phyloP scores from a whole-genome alignment of 768 basidiomycete genomes.

The Suillus occidentalis region DNA sequence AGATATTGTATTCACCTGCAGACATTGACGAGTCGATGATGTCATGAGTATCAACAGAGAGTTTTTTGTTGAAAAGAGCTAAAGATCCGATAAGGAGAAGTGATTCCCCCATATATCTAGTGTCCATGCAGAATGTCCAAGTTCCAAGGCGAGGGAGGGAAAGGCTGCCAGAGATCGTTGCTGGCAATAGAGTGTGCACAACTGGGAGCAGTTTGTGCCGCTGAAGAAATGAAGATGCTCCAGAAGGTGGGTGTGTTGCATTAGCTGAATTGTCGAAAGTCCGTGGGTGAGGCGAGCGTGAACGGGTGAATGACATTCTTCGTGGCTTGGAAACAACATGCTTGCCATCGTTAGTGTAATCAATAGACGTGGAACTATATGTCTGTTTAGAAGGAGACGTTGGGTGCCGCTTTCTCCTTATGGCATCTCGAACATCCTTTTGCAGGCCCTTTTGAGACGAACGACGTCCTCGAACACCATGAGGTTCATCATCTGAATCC shows the following conservation, averaged over 20 bases:
- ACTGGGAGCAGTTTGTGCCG: slow-evolving; percentile 37
- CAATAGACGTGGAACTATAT: slow-evolving; percentile 24
- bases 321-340: slow-evolving; percentile 34
- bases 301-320: slow-evolving; percentile 64
- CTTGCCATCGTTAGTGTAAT: slow-evolving; percentile 34
- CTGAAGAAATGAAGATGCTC: slow-evolving; percentile 42
- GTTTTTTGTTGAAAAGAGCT: slow-evolving; percentile 50
- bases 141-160: slow-evolving; percentile 42
- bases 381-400: slow-evolving; percentile 24
- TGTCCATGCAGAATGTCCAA: slow-evolving; percentile 58
- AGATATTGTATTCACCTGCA: slow-evolving; percentile 41
- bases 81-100: slow-evolving; percentile 65
- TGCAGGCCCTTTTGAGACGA: slow-evolving; percentile 32
- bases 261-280: slow-evolving; percentile 34
- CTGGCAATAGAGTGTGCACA: slow-evolving; percentile 45
- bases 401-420: slow-evolving; percentile 30
- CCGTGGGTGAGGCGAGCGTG: slow-evolving; percentile 61
- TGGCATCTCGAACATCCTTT: slow-evolving; percentile 24
- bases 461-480: slow-evolving; percentile 44
- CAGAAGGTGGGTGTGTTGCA: slow-evolving; percentile 34
- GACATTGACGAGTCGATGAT: slow-evolving; percentile 45
- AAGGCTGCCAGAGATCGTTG: slow-evolving; percentile 44
- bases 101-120: slow-evolving; percentile 62
- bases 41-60: slow-evolving; percentile 17
- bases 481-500: slow-evolving; percentile 55